Conservation (phyloP, 140 eudicot genomes). For the Bidens hawaiensis region DNA sequence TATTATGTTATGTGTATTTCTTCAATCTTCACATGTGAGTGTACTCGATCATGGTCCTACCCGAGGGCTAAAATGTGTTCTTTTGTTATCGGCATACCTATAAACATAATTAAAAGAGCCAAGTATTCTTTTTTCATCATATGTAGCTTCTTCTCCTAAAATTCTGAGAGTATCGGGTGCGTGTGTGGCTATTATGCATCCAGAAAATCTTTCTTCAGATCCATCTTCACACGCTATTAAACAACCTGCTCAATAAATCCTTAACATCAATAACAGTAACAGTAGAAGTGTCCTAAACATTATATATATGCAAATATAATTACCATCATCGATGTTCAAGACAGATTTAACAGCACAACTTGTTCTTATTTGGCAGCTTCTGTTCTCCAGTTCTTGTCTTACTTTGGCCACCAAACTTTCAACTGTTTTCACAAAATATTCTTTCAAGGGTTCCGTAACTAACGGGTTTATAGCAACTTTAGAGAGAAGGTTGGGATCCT, state of each 20-base stretch:
- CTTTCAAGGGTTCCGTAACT: too few relatives aligned
- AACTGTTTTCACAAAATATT: too few relatives aligned
- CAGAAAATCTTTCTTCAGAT: constrained; percentile 57
- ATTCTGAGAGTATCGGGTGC: constrained; percentile 85
- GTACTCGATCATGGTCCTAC: too few relatives aligned
- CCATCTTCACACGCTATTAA: constrained; percentile 49
- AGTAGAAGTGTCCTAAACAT: background rate
- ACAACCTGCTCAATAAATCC: constrained; percentile 48
- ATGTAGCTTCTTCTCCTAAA: constrained; percentile 77
- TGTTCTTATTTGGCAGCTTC: constrained; percentile 63
- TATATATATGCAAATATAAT: background rate
- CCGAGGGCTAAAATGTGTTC: background rate
- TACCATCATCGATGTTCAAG: constrained; percentile 53
- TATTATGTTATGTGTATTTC: background rate
- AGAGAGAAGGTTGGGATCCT: too few relatives aligned
- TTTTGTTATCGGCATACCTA: constrained; percentile 37
- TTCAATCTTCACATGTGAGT: too few relatives aligned
- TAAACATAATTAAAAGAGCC: constrained; percentile 87
- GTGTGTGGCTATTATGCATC: constrained; percentile 76
- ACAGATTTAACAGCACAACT: constrained; percentile 47
- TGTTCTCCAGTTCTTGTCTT: constrained; percentile 50
- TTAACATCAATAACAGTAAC: too few relatives aligned
- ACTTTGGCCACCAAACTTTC: too few relatives aligned
- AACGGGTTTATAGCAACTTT: too few relatives aligned
- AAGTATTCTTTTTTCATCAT: constrained; percentile 65